phyloP scores from a whole-genome alignment of 164 flowering plant species.

The Vitis rotundifolia region DNA sequence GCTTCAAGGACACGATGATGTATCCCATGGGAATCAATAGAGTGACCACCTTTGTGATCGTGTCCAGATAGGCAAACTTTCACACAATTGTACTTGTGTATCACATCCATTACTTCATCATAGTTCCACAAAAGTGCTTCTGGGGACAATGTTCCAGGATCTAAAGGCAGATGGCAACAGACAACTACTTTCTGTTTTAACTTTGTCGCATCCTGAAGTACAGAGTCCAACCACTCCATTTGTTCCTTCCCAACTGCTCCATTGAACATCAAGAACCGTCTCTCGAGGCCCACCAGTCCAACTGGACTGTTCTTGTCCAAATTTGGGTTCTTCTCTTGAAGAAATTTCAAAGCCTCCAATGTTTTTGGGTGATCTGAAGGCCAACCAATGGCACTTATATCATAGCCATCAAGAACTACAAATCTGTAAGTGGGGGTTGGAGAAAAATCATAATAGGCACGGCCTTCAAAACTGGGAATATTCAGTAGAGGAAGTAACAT shows the following conservation, averaged over 20 bases:
- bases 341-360: constrained; percentile 52
- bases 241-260: constrained; percentile 86
- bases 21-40: constrained; percentile 75
- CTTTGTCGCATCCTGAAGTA: constrained; percentile 62
- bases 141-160: constrained; percentile 57
- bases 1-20: constrained; percentile 93
- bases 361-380: constrained; percentile 74
- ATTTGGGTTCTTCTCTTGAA: constrained; percentile 75
- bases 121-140: constrained; percentile 90
- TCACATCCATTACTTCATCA: constrained; percentile 79
- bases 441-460: constrained; percentile 80
- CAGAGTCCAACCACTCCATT: constrained; percentile 65
- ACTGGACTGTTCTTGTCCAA: constrained; percentile 74
- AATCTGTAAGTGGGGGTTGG: constrained; percentile 76
- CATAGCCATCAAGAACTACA: constrained; percentile 91
- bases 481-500: constrained; percentile 65
- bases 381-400: constrained; percentile 93
- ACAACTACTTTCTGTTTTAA: constrained; percentile 68
- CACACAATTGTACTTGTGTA: constrained; percentile 74
- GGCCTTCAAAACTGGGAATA: constrained; percentile 45
- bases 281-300: constrained; percentile 61
- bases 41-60: constrained; percentile 83
- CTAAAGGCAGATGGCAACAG: constrained; percentile 87
- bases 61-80: constrained; percentile 89
- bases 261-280: constrained; percentile 88